Evolutionary conservation across 1,284 basidiomycete genomes (phyloP).

Genomic region (Ustilago xerochloae): DNA sequence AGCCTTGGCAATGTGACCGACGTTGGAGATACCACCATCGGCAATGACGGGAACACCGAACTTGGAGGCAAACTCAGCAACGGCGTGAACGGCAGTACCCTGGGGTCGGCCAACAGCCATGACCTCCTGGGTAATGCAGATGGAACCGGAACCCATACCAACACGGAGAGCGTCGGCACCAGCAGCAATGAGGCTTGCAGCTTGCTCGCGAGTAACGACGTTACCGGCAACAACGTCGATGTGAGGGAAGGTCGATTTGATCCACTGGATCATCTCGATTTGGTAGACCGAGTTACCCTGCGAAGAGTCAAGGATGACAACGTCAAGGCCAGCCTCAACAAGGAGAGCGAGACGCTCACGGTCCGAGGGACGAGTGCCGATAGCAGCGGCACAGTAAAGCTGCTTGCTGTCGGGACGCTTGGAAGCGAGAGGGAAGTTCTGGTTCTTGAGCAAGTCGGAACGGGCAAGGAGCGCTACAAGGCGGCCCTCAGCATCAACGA

Average conservation of each 20-base stretch:
- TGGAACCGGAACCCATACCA: conserved; percentile 98
- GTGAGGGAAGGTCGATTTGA: conserved; percentile 80
- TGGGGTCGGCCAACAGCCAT: conserved; percentile 99
- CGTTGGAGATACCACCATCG: conserved; percentile 95
- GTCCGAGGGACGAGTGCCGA: conserved; percentile 92
- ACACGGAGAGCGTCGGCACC: conserved; percentile 94
- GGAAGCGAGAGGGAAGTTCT: conserved; percentile 93
- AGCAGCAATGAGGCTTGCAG: conserved; percentile 89
- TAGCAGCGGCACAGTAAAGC: conserved; percentile 94
- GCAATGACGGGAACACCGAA: conserved; percentile 98
- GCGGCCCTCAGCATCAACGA: conserved; percentile 61
- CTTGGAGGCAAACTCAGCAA: conserved; percentile 89
- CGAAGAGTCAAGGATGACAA: conserved; percentile 93
- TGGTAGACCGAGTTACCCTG: conserved; percentile 96
- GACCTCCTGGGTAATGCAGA: conserved; percentile 99
- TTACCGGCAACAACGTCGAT: conserved; percentile 95
- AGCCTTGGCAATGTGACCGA: conserved; percentile 98
- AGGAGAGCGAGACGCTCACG: conserved; percentile 85
- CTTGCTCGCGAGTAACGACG: conserved; percentile 97
- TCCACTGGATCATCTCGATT: conserved; percentile 94
- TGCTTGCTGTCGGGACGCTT: conserved; percentile 94
- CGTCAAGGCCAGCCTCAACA: conserved; percentile 93
- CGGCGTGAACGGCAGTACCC: conserved; percentile 93
- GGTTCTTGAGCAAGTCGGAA: conserved; percentile 97
- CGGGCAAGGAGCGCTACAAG: conserved; percentile 71